Conservation (phyloP, 2,329 filamentous ascomycete species). For the Diaporthe helianthi region DNA sequence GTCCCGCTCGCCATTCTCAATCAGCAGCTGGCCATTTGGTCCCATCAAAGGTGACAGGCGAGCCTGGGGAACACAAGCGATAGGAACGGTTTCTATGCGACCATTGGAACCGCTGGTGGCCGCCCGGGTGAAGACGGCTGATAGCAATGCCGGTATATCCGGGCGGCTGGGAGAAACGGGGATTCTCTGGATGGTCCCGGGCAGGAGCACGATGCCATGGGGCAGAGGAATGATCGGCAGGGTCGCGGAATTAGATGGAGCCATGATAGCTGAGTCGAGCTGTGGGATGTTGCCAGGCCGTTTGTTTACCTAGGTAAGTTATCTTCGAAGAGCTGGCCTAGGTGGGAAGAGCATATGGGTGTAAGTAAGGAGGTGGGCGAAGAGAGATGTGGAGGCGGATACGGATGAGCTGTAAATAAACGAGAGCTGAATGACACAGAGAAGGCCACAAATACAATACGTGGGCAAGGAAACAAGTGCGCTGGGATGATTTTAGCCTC, state of each 20-base stretch:
- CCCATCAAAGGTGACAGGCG: conserved; percentile 70
- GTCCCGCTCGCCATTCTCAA: conserved; percentile 67
- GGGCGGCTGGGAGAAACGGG: conserved; percentile 79
- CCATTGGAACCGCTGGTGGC: conserved; percentile 71
- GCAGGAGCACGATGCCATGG: conserved; percentile 81
- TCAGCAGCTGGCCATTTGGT: conserved; percentile 76
- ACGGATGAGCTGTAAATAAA: neutral
- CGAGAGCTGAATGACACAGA: neutral
- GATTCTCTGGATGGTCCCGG: conserved; percentile 84
- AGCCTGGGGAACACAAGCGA: conserved; percentile 86
- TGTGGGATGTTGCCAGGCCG: neutral
- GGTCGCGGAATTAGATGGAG: conserved; percentile 50
- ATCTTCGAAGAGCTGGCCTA: neutral
- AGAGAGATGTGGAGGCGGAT: neutral
- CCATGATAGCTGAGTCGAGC: conserved; percentile 37
- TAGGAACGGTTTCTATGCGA: conserved; percentile 71
- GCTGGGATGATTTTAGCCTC: neutral
- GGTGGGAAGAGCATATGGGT: neutral
- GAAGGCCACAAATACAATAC: neutral
- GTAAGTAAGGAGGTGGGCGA: neutral
- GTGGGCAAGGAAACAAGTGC: neutral
- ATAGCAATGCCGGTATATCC: conserved; percentile 87
- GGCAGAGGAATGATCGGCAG: conserved; percentile 85
- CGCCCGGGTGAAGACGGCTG: conserved; percentile 81
- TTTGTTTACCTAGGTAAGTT: too few species aligned